Evolutionary conservation across 768 basidiomycete species (phyloP), one percentile per base, ranked within the genome.

Genomic region (Coprinopsis strossmayeri): DNA sequence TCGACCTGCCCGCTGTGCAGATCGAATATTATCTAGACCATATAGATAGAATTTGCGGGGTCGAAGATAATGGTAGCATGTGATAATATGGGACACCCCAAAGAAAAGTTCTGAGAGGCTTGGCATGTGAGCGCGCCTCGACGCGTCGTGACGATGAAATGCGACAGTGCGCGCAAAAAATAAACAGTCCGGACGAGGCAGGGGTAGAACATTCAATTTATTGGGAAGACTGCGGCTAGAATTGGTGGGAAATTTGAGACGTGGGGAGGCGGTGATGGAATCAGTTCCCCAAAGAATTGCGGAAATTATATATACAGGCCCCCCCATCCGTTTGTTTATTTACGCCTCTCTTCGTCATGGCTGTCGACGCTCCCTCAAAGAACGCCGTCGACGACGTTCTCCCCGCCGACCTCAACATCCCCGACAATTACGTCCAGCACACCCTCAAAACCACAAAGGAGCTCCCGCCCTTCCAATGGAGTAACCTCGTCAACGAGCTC

Each of bases 1-100:
- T 90, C 89, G 5, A 89, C 84, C 47, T 97, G 93, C 63, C 93
- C 93, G 10, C 65, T 97, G 42, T 97, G 93, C 63, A 79, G 93
- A 23, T 87, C 89, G 18, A 84, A 91, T 59, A 86, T 92, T 42
- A 69, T 87, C 28, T 82, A 70, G 56, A 38, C 17, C 20, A 20
- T n/a, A 45, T 7, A 28, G 12, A 10, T 32, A 20, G 28, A 42
- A 32, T 32, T 32, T 7, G 30, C 30, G 9, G 30, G 35, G 9
- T 11, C 35, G 18, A 10, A 38, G 35, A 38, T 38, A n/a, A 9
- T 9, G 20, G 7, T 38, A 18, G 7, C 43, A 45, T 20, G 43
- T 45, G 40, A 42, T 24, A 42, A 42, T 4, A 9, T 21, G 40
- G 9, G 12, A 38, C 5, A 5, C 40, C 40, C 40, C 40, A 42